A percentile compares a stretch with the other conserved stretches of the same genome.
Evolutionary conservation across 768 basidiomycete genomes (phyloP).

Genomic region (Xerocomus potaroensis): DNA sequence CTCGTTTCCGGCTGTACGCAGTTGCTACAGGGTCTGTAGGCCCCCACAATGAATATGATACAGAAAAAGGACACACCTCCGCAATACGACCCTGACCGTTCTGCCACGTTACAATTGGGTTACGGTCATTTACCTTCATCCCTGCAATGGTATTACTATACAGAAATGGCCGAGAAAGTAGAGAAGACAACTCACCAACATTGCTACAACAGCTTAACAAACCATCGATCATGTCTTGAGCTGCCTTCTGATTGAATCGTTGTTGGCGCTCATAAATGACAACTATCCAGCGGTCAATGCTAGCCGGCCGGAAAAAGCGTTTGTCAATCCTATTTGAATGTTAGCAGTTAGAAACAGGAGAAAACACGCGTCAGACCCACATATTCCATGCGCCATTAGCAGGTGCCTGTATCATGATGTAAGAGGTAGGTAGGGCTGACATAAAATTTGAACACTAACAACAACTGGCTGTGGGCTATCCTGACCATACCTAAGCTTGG

Average conservation of each 20-base stretch:
- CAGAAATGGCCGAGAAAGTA: neutral
- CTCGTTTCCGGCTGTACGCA: slow-evolving; percentile 48
- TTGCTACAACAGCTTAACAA: slow-evolving; percentile 45
- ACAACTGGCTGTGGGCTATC: slow-evolving; percentile 54
- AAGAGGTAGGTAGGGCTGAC: neutral
- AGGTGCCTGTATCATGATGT: slow-evolving; percentile 41
- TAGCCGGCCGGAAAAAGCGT: slow-evolving; percentile 54
- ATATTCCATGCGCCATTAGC: slow-evolving; percentile 77
- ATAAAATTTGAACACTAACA: slow-evolving; percentile 34
- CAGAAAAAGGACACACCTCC: slow-evolving; percentile 30
- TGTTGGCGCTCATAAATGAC: slow-evolving; percentile 60
- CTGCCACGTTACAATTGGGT: slow-evolving; percentile 48
- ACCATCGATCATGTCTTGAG: slow-evolving; percentile 51
- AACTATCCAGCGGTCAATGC: slow-evolving; percentile 57
- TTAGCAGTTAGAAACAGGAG: neutral
- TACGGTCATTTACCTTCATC: slow-evolving; percentile 46
- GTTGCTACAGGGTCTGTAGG: slow-evolving; percentile 32
- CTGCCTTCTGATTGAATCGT: slow-evolving; percentile 50
- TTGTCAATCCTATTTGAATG: slow-evolving; percentile 57
- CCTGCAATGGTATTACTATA: slow-evolving; percentile 36
- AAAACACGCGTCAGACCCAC: slow-evolving; percentile 32
- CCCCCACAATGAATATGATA: neutral
- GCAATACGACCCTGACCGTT: slow-evolving; percentile 55
- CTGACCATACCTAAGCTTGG: slow-evolving; percentile 61
- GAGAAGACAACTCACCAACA: slow-evolving; percentile 49